Evolutionary conservation across 2,329 filamentous ascomycete genomes (phyloP).

Genomic region (Trichoderma sp.): DNA sequence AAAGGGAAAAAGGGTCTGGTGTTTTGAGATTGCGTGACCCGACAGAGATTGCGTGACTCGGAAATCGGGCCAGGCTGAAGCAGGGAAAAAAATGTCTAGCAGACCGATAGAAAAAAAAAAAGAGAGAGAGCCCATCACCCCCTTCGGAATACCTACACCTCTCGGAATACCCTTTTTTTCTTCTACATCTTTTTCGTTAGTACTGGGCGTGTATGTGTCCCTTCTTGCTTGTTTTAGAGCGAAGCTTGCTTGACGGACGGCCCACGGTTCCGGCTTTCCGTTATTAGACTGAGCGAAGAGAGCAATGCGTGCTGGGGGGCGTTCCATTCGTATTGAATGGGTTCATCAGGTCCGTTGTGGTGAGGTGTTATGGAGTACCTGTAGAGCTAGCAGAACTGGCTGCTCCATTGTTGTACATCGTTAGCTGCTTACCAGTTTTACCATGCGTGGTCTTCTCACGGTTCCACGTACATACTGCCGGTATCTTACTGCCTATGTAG

Average conservation of each 20-base stretch:
- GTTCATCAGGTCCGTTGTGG: not conserved
- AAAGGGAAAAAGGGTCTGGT: not conserved
- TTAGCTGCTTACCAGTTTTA: not conserved
- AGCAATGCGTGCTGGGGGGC: not conserved
- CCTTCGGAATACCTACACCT: not conserved
- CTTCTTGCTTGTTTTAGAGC: not conserved
- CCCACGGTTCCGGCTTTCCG: not conserved
- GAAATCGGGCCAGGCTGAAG: not conserved
- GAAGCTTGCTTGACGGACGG: not conserved
- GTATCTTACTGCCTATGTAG: not conserved
- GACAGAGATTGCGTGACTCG: constrained; percentile 16
- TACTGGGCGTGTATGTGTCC: not conserved
- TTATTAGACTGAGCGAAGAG: not conserved
- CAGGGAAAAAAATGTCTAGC: not conserved
- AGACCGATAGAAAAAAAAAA: not conserved
- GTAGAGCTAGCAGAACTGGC: not conserved
- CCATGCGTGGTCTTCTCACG: not conserved
- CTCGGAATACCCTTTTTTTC: not conserved
- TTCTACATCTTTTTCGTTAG: not conserved
- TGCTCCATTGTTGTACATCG: not conserved
- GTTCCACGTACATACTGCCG: not conserved
- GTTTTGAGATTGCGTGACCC: constrained; percentile 13
- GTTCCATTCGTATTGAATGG: not conserved
- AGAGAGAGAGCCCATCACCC: not conserved
- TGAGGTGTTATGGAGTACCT: not conserved